phyloP scores from a whole-genome alignment of 2,329 filamentous ascomycete genomes.

The Penicillium italicum region DNA sequence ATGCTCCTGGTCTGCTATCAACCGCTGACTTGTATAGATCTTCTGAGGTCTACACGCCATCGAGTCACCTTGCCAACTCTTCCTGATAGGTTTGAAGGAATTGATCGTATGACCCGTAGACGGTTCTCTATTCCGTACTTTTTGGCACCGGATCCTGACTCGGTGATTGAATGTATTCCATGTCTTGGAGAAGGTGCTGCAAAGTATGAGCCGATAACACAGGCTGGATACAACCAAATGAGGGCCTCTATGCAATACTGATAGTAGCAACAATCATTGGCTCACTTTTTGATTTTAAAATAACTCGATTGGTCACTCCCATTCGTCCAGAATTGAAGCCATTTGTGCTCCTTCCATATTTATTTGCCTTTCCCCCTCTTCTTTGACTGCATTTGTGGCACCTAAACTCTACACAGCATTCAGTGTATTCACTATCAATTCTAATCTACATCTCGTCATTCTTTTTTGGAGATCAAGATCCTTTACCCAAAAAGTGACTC shows the following conservation, averaged over 20 bases:
- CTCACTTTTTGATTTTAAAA: neutral
- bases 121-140: conserved; percentile 62
- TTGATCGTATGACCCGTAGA: conserved; percentile 46
- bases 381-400: neutral
- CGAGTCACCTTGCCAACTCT: conserved; percentile 49
- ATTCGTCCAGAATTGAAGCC: neutral
- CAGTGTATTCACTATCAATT: neutral
- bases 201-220: conserved; percentile 52
- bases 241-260: conserved; percentile 19
- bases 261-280: neutral
- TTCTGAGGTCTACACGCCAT: conserved; percentile 53
- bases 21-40: conserved; percentile 33
- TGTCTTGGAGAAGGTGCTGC: conserved; percentile 44
- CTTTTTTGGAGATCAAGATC: neutral
- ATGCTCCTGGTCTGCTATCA: neutral
- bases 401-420: neutral
- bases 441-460: neutral
- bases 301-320: neutral
- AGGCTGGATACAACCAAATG: conserved; percentile 34
- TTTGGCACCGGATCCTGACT: conserved; percentile 49
- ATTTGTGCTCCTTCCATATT: neutral
- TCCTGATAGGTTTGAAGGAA: conserved; percentile 37
- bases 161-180: conserved; percentile 52
- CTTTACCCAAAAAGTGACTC: neutral
- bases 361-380: neutral